phyloP scores from a whole-genome alignment of 1,284 basidiomycete genomes.

The Ceratobasidium sp. region DNA sequence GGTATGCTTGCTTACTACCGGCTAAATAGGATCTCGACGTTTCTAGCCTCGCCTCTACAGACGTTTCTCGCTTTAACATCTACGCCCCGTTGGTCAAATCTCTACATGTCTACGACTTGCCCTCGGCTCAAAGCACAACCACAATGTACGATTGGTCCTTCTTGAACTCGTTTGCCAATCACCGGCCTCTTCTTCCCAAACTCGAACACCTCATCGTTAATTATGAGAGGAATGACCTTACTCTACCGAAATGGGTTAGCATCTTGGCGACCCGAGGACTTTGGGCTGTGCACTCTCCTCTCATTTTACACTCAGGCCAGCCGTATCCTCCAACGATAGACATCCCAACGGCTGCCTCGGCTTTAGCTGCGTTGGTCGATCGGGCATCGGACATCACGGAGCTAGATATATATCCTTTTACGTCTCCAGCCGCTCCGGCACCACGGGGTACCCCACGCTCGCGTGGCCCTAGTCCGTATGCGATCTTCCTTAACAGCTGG shows the following conservation, averaged over 20 bases:
- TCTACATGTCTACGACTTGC: background rate
- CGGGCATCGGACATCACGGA: too few species aligned
- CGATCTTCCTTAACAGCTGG: background rate
- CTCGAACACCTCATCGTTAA: background rate
- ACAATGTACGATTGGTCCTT: background rate
- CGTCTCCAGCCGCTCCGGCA: too few species aligned
- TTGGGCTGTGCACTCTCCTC: background rate
- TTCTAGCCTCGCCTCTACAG: too few species aligned
- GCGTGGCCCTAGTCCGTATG: background rate
- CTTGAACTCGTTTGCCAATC: background rate
- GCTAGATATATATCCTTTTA: too few species aligned
- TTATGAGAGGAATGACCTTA: too few species aligned
- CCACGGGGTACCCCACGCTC: too few species aligned
- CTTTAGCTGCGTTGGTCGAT: background rate
- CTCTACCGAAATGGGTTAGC: background rate
- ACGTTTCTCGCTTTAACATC: background rate
- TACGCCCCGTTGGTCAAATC: background rate
- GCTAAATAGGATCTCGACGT: too few species aligned
- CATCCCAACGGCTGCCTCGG: background rate
- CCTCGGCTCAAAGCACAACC: background rate
- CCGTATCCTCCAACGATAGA: background rate
- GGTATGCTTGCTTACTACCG: too few species aligned
- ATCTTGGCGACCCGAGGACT: background rate
- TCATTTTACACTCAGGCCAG: background rate
- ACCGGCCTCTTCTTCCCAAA: slow-evolving; percentile 1